A percentile compares a stretch with the other conserved stretches of the same genome.
Evolutionary conservation across 768 basidiomycete genomes (phyloP).

Genomic region (Lentinula edodes): DNA sequence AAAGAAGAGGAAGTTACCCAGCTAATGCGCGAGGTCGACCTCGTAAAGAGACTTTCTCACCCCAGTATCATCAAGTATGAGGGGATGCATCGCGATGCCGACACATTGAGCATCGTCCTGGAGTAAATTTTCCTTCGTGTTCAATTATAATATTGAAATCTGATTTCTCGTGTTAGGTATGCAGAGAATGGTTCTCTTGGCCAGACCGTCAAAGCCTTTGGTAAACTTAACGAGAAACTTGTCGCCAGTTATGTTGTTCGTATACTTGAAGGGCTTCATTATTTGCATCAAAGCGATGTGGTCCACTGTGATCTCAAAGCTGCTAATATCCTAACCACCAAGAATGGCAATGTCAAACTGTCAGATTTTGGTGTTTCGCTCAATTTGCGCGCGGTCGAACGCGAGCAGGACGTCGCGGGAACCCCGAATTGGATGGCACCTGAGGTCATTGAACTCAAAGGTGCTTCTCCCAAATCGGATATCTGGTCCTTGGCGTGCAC

Average conservation of each 20-base stretch:
- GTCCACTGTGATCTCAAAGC: slow-evolving; percentile 99
- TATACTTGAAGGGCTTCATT: slow-evolving; percentile 93
- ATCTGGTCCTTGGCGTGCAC: slow-evolving; percentile 97
- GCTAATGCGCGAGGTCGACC: slow-evolving; percentile 91
- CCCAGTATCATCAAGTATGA: slow-evolving; percentile 98
- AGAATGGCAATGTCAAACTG: slow-evolving; percentile 95
- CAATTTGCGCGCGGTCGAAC: slow-evolving; percentile 86
- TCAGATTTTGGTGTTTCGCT: slow-evolving; percentile 98
- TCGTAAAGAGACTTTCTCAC: slow-evolving; percentile 87
- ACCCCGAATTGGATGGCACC: slow-evolving; percentile 99
- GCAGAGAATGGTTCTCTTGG: slow-evolving; percentile 95
- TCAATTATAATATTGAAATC: neutral
- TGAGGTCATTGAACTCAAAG: slow-evolving; percentile 93
- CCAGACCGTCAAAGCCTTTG: slow-evolving; percentile 90
- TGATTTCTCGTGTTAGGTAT: slow-evolving; percentile 50
- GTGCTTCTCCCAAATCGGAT: slow-evolving; percentile 88
- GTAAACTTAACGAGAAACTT: slow-evolving; percentile 86
- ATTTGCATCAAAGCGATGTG: slow-evolving; percentile 84
- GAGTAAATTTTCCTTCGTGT: slow-evolving; percentile 57
- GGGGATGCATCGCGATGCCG: slow-evolving; percentile 87
- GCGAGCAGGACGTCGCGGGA: slow-evolving; percentile 83
- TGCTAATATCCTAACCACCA: slow-evolving; percentile 97
- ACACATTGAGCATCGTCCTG: slow-evolving; percentile 86
- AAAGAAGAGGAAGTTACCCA: slow-evolving; percentile 87
- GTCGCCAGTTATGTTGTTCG: slow-evolving; percentile 93